Base-by-base conservation (phyloP, 371 early-diverging fungal genomes). In the Polyrhizophydium stewartii region DNA sequence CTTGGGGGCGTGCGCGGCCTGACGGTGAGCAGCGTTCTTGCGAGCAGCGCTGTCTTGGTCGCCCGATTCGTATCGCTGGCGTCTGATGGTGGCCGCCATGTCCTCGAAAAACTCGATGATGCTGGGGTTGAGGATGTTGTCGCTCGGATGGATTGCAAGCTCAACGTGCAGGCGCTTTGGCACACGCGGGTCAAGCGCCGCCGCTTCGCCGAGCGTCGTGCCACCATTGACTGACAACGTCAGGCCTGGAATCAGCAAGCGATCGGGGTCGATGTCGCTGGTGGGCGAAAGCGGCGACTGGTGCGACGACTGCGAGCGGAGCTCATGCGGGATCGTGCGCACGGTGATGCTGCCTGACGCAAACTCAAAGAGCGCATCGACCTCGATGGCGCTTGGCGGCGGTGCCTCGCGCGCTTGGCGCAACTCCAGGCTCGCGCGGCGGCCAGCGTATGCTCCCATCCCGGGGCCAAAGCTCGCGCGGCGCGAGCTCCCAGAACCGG, bases 71-170 rank as follows among this genome's bases (percentile, higher is more conserved):
- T 59, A 49, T 21, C 33, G 2, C 32, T 61, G 49, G 10, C 24
- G 53, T 3, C 87, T 87, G 32, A 92, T 71, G 16, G 85, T 87
- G 1, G 83, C 69, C 5, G 79, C 70, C 3, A 88, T 74, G 41
- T 92, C 89, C 56, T 81, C 77, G 60, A 89, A 77, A 66, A 92
- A 91, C 19, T 81, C 81, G 1, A 91, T 78, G 24, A 91, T 72
- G 0, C 88, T 84, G 1, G 92, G 92, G 60, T 89, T 86, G n/a
- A 92, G 66, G 1, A 77, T 81, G 59, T 92, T 92, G 41, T 85
- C 79, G 58, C 91, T 89, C 31, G 88, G 83, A 63, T 86, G 88
- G 58, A 92, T 86, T 45, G 81, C 63, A 16, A 90, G 73, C 59
- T 89, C 89, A 13, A 84, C 75, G 68, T 90, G 87, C 41, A 35